phyloP scores from a whole-genome alignment of 805 yeast genomes.

The Danielia oregonensis region DNA sequence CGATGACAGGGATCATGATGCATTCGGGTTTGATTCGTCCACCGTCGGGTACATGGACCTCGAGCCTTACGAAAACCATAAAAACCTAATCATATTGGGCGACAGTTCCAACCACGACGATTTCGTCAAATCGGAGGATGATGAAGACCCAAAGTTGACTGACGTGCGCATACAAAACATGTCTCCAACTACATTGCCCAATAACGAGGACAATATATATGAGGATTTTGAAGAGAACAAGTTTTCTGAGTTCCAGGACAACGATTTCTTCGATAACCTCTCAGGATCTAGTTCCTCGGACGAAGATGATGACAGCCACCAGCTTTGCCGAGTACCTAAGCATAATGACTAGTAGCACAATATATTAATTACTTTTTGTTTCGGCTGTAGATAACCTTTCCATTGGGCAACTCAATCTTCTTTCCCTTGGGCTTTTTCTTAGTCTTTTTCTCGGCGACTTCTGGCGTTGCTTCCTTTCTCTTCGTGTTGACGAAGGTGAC shows the following conservation, averaged over 20 bases:
- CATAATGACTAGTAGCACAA: slow-evolving; percentile 22
- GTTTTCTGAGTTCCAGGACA: slow-evolving; percentile 19
- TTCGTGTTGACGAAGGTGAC: slow-evolving; percentile 13
- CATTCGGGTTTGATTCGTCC: slow-evolving; percentile 28
- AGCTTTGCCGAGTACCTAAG: slow-evolving; percentile 40
- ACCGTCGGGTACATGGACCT: slow-evolving; percentile 38
- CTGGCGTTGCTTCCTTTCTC: slow-evolving; percentile 7
- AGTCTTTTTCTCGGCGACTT: slow-evolving; percentile 16
- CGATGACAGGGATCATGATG: slow-evolving; percentile 9
- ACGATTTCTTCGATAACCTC: slow-evolving; percentile 33
- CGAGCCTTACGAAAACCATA: slow-evolving; percentile 21
- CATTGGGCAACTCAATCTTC: slow-evolving; percentile 54
- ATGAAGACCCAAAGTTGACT: slow-evolving; percentile 12
- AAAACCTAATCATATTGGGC: slow-evolving; percentile 30
- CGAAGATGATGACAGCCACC: slow-evolving; percentile 30
- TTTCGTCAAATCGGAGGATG: slow-evolving; percentile 18
- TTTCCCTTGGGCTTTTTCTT: slow-evolving; percentile 39
- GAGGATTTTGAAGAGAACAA: slow-evolving; percentile 24
- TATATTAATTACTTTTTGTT: slow-evolving; percentile 8
- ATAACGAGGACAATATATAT: slow-evolving; percentile 16
- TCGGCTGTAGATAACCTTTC: slow-evolving; percentile 46
- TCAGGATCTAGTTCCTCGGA: slow-evolving; percentile 45
- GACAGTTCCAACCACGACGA: slow-evolving; percentile 32
- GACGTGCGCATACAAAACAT: slow-evolving; percentile 25
- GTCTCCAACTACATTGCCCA: slow-evolving; percentile 25